Base-by-base conservation (phyloP, 2,329 filamentous ascomycete genomes). In the Cadophora sp. region DNA sequence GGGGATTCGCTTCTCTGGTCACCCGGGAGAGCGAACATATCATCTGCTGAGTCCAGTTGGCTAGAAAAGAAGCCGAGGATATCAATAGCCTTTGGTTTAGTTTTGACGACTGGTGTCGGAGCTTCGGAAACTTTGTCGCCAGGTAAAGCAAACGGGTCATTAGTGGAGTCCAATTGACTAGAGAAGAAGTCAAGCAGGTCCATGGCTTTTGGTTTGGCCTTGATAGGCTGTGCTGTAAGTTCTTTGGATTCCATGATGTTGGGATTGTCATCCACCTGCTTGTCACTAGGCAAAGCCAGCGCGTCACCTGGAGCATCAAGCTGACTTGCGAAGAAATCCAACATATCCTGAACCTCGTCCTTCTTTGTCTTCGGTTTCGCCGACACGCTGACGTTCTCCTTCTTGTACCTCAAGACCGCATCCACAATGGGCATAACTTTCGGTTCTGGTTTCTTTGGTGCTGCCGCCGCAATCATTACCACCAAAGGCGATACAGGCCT, bases 281-380 rank as follows among this genome's bases (percentile, higher is more conserved):
- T 55, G n/a, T 24, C 22, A 14, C 36, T 48, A 7, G 36, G 39
- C n/a, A 39, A 16, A 14, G 41, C 51, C 16, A 47, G 27, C n/a
- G 16, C 16, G 20, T 48, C 48, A 18, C 8, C 36, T 20, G 27
- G 27, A 7, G 36, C 45, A 36, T 60, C 55, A 18, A 51, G 20
- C 43, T 65, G 64, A 41, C 64, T 65, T 30, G 64, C 58, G 30
- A 65, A 65, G 36, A 61, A 65, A 56, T 60, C 58, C 20, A 60
- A 18, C 58, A 60, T 60, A 33, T 47, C 58, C 30, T 60, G 58
- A 4, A 60, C 58, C n/a, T 60, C 58, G n/a, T 48, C 45, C n/a
- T 22, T 48, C 45, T 48, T 48, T 20, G n/a, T 48, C 45, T 48
- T 20, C 45, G n/a, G 9, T 13, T 22, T 20, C 24, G n/a, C 22